Evolutionary conservation across 257 asterid species (phyloP), one percentile per base, ranked within the genome.

Genomic region (Nyctanthes arbortristis): DNA sequence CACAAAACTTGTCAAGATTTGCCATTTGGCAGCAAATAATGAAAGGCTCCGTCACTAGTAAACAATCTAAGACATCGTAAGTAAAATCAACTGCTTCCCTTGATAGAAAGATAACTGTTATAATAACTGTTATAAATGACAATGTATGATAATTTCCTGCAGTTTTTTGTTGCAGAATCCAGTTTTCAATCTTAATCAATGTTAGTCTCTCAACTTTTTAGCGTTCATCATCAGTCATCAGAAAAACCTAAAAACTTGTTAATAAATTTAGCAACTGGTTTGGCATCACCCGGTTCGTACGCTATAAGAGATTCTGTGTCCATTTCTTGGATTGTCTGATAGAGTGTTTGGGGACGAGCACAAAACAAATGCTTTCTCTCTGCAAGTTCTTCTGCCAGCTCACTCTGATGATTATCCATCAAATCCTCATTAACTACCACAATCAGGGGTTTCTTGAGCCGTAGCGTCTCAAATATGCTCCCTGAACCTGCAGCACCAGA

Each of bases 341-440:
- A 74, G 14, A 93, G 91, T 1, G 88, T 84, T 73, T 82, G 88
- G 5, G 98, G 98, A 25, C 81, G 82, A 84, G 96, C 92, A 35
- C 91, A 91, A 76, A 85, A 84, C 89, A 93, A 81, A 70, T 93
- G 97, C 34, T 84, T 89, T 75, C 90, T 74, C 64, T 86, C 90
- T 0, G 97, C 99, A 66, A 93, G 85, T 82, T 85, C 97, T 74
- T 93, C 99, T 29, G 99, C 97, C 49, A 94, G 81, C 78, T 94
- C 97, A 2, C 88, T 85, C 79, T 94, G 99, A 81, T 91, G 99
- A 73, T 94, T 94, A 85, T 94, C 99, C 99, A 94, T 94, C 49
- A 94, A 79, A 77, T 94, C 96, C 80, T 91, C 97, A 40, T 94
- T 94, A 7, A 91, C 97, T 9, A 91, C 97, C 61, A 94, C 97